These are phyloP conservation scores for Termitomyces bulborhizus DNA, from an alignment of 768 basidiomycete genomes.

Conservation along the genomic window DNA sequence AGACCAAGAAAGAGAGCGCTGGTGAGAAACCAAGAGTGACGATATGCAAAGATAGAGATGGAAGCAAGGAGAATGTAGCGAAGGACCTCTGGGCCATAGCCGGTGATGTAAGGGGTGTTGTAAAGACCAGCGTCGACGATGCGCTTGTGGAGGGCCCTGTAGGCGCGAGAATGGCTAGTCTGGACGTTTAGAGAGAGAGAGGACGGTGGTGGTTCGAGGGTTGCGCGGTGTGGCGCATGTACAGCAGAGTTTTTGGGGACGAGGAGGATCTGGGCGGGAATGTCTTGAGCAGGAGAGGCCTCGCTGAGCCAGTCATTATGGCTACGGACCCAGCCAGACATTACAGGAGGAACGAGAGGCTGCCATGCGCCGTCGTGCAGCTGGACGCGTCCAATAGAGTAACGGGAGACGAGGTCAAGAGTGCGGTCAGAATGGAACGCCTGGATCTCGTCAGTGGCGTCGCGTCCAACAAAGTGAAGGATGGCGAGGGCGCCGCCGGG, in stretches of 20 bases:
- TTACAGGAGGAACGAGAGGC: conserved; percentile 82
- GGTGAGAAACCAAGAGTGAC: conserved; percentile 54
- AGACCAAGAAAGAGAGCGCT: conserved; percentile 83
- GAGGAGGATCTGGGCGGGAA: conserved; percentile 54
- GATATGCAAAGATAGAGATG: conserved; percentile 57
- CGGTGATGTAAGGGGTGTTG: conserved; percentile 72
- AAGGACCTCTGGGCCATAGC: conserved; percentile 85
- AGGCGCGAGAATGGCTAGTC: conserved; percentile 66
- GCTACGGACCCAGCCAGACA: conserved; percentile 74
- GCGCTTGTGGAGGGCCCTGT: conserved; percentile 70
- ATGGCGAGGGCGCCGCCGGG: conserved; percentile 88
- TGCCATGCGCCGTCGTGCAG: conserved; percentile 47
- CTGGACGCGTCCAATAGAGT: conserved; percentile 60
- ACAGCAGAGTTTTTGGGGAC: conserved; percentile 34
- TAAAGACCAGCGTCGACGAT: conserved; percentile 81
- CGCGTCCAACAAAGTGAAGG: conserved; percentile 92
- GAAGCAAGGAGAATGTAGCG: conserved; percentile 67
- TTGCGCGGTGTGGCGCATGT: conserved; percentile 32
- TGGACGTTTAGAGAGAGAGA: conserved; percentile 52
- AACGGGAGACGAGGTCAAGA: conserved; percentile 50
- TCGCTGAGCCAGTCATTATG: conserved; percentile 56
- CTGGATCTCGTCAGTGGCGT: conserved; percentile 91
- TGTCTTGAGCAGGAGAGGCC: conserved; percentile 23
- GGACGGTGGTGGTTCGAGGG: conserved; percentile 49
- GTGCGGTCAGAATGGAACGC: conserved; percentile 76